Base-by-base conservation (phyloP, 176 grass and related monocot species). In the Rhynchospora breviuscula region DNA sequence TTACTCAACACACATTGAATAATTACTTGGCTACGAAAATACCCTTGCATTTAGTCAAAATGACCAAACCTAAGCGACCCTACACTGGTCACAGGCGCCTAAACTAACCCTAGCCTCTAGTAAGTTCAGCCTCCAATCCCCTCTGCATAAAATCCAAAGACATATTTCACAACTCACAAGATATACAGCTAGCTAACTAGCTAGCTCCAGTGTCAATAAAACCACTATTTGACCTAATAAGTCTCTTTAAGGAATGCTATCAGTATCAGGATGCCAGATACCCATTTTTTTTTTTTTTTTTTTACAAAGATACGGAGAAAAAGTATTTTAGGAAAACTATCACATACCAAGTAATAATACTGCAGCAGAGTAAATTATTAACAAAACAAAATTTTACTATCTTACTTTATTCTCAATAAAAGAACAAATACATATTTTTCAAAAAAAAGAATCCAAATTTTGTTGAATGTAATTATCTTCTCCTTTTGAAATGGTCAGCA, bases 11-110 rank as follows among this genome's bases (percentile, higher is more conserved):
- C 57, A 62, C 1, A 53, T 79, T n/a, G 1, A 57, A 7, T 51
- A 29, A 73, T 40, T 40, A 62, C n/a, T 25, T 31, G 18, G 66
- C 1, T 11, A 84, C 54, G n/a, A 57, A 71, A 74, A 48, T 84
- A 60, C 26, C 82, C 69, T 73, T 84, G 46, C 10, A 84, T 58
- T 84, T 71, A 47, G 69, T 84, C 69, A 71, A 71, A 84, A 84
- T 84, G 22, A 84, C 48, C 22, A 68, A 84, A 69, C 23, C 13
- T 66, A 64, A 3, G 22, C n/a, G 19, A 83, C 53, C 47, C 65
- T 40, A 84, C 45, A 44, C 67, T 75, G 49, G 46, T 70, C 65
- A 83, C 49, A 63, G 22, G 17, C 17, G 79, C 59, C 79, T 63
- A 58, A 18, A 84, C 25, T 35, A 31, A 72, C 47, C 10, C 7